A percentile compares a stretch with the other conserved stretches of the same genome.
Evolutionary conservation across 495 filamentous ascomycete genomes (phyloP).

Genomic region (Neurospora sp.): DNA sequence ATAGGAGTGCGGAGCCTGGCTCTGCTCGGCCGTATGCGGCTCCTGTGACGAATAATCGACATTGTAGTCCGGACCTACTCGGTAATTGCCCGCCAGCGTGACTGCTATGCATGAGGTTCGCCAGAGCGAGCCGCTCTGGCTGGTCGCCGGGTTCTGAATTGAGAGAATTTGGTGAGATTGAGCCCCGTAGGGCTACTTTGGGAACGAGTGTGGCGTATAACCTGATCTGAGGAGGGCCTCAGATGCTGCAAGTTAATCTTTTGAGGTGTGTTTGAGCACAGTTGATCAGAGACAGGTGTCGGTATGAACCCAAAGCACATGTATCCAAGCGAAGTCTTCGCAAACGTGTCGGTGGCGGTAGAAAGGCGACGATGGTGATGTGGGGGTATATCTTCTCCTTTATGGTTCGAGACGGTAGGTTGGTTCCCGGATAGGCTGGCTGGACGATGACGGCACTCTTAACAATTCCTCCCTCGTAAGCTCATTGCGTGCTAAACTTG

Average conservation of each 20-base stretch:
- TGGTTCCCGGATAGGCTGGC: conserved; percentile 21
- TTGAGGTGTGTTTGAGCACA: conserved; percentile 1
- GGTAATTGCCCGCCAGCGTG: conserved; percentile 57
- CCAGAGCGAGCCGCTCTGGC: conserved; percentile 63
- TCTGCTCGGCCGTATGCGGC: conserved; percentile 46
- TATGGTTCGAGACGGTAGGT: conserved; percentile 7
- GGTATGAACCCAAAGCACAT: conserved; percentile 26
- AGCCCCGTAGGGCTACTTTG: conserved; percentile 37
- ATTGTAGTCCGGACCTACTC: conserved; percentile 48
- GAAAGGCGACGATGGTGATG: conserved; percentile 12
- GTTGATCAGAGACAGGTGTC: conserved; percentile 11
- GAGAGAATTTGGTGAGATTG: conserved; percentile 39
- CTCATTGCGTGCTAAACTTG: conserved; percentile 24
- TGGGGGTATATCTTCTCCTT: conserved; percentile 1
- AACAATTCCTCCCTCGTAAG: conserved; percentile 20
- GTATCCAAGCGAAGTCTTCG: conserved; percentile 17
- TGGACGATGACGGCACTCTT: conserved; percentile 15
- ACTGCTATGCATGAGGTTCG: conserved; percentile 60
- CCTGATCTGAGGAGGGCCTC: conserved; percentile 3
- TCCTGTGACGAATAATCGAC: conserved; percentile 55
- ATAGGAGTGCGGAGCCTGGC: conserved; percentile 41
- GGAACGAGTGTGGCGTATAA: conserved; percentile 7
- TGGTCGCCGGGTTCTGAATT: conserved; percentile 49
- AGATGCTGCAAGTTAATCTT: conserved; percentile 3
- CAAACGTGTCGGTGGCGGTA: conserved; percentile 14